A percentile compares a stretch with the other conserved stretches of the same genome.
Evolutionary conservation across 2,329 filamentous ascomycete genomes (phyloP).

Genomic region (Hirsutella rhossiliensis): DNA sequence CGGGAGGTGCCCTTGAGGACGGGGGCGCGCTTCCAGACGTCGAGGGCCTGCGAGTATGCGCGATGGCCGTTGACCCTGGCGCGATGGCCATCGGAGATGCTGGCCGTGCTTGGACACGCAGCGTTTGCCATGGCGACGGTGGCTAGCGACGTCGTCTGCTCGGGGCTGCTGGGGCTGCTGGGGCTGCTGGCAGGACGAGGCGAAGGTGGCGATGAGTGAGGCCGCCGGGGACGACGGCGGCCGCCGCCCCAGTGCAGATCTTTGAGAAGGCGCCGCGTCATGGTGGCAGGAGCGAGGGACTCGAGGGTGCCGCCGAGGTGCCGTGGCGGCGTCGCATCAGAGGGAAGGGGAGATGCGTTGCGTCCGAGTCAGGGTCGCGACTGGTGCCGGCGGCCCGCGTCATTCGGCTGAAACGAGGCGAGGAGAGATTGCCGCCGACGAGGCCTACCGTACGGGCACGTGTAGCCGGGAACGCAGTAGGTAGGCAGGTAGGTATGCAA

Average conservation of each 20-base stretch:
- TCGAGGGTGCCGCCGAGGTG: too few relatives aligned
- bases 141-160: conserved; percentile 1
- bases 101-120: not conserved
- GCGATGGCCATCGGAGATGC: conserved; percentile 2
- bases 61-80: conserved; percentile 14
- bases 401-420: too few relatives aligned
- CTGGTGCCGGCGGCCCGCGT: too few relatives aligned
- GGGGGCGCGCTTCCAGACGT: conserved; percentile 61
- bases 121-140: conserved; percentile 5
- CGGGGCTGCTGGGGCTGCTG: not conserved
- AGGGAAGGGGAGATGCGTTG: not conserved
- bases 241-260: conserved; percentile 3
- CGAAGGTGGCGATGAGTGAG: not conserved
- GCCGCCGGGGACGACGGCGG: not conserved
- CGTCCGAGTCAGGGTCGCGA: not conserved
- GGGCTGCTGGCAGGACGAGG: not conserved
- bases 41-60: conserved; percentile 44
- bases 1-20: conserved; percentile 57
- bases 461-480: too few relatives aligned
- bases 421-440: too few relatives aligned
- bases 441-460: too few relatives aligned
- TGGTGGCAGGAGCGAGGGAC: conserved; percentile 3
- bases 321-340: not conserved
- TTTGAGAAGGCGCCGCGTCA: conserved; percentile 6
- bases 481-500: too few relatives aligned